Evolutionary conservation across 768 basidiomycete species (phyloP).

Genomic region (Plicaturopsis crispa): DNA sequence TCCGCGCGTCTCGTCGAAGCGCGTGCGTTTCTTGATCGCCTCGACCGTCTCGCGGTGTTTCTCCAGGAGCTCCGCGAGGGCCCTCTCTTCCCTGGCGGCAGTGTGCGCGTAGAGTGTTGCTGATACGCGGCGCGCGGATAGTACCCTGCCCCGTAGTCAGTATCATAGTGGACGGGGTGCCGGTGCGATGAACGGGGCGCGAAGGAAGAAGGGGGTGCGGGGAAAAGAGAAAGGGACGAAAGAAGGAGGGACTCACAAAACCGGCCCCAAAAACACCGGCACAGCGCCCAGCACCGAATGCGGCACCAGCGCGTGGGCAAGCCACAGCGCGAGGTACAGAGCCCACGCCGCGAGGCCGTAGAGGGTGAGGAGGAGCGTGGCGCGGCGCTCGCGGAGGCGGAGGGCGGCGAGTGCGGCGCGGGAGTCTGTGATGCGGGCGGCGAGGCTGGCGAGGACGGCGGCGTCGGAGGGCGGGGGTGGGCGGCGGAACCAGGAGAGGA

Average conservation of each 20-base stretch:
- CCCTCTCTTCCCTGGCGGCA: slow-evolving; percentile 51
- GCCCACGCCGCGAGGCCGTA: slow-evolving; percentile 74
- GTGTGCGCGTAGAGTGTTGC: slow-evolving; percentile 1
- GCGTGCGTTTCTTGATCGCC: slow-evolving; percentile 96
- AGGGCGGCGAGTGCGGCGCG: slow-evolving; percentile 75
- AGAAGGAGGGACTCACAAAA: slow-evolving; percentile 49
- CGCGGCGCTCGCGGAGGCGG: slow-evolving; percentile 74
- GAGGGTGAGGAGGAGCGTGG: slow-evolving; percentile 69
- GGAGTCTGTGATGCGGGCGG: slow-evolving; percentile 62
- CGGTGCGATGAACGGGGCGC: slow-evolving; percentile 69
- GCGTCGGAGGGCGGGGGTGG: too few relatives aligned
- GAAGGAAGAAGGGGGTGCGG: slow-evolving; percentile 34
- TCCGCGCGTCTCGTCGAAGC: slow-evolving; percentile 88
- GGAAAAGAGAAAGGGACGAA: slow-evolving; percentile 3
- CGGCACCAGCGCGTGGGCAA: slow-evolving; percentile 44
- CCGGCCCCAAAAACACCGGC: slow-evolving; percentile 68
- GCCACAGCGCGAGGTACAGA: slow-evolving; percentile 69
- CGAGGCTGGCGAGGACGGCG: slow-evolving; percentile 60
- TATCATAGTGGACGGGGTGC: slow-evolving; percentile 77
- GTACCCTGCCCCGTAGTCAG: slow-evolving; percentile 79
- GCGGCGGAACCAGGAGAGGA: too few relatives aligned
- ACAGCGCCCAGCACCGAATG: slow-evolving; percentile 38
- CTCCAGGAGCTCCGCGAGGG: slow-evolving; percentile 63
- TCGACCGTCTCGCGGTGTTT: slow-evolving; percentile 82
- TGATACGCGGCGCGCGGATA: slow-evolving; percentile 27